Base-by-base conservation (phyloP, 140 eudicot genomes). In the Oenanthe javanica region DNA sequence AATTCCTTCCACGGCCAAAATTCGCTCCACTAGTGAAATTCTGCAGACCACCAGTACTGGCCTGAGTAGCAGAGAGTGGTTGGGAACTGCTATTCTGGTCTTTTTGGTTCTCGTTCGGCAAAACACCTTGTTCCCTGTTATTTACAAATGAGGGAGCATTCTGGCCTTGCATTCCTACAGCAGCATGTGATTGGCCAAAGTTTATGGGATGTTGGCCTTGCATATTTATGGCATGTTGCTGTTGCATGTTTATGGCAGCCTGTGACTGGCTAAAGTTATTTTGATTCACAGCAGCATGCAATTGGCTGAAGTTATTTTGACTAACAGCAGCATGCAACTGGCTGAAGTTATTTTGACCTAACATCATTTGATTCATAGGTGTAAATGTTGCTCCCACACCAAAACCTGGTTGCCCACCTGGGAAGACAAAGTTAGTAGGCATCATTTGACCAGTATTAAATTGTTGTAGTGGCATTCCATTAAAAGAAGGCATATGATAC, bases 391-490 rank as follows among this genome's bases (percentile, higher is more conserved):
- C 86, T 40, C 82, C 87, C 9, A 75, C 77, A 79, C 89, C 86
- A 72, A 75, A 90, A 75, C 82, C 86, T 15, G 86, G 72, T 45
- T 78, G 91, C 31, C 86, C 86, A 43, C 72, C 86, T 48, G 83
- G 80, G n/a, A 63, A 61, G 67, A 75, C 86, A 79, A 83, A 82
- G 79, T 86, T 90, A 51, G 50, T 0, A 47, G 93, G 83, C 79
- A 91, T 25, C 85, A 83, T 81, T 59, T 83, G 94, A 4, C 87
- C 83, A 47, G 74, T 18, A 80, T 81, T 81, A 18, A 88, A 87
- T 54, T 94, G 97, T 79, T 89, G 97, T 71, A 89, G 85, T 3
- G 86, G 79, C 47, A 75, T 46, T 42, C 80, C 77, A 76, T 78
- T 82, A 31, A 80, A 87, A 21, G 79, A 11, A 81, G 87, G 84